Percentiles rank a stretch among this genome's conserved stretches.
phyloP scores from a whole-genome alignment of 1,139 yeast genomes.

The Hyphopichia pseudoburtonii region DNA sequence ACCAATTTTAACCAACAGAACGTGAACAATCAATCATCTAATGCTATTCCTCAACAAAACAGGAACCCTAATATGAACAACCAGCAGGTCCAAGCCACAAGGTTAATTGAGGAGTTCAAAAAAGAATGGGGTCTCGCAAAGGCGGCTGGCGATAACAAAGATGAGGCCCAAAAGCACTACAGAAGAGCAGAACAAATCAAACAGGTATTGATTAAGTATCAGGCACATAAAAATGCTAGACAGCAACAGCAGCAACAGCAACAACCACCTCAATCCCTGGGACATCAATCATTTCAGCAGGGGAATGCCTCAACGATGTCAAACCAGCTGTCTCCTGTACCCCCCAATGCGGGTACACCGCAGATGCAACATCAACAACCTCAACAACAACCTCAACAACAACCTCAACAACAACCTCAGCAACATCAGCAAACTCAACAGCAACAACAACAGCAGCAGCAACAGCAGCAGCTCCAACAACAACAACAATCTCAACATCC shows the following conservation, averaged over 20 bases:
- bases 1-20: constrained; percentile 1
- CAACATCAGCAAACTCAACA: constrained; percentile 15
- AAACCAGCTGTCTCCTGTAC: too few species aligned
- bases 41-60: not conserved
- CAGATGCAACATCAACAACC: constrained; percentile 25
- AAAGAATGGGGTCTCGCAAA: constrained; percentile 65
- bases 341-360: constrained; percentile 5
- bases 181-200: constrained; percentile 68
- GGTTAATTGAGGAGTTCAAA: constrained; percentile 58
- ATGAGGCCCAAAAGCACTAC: constrained; percentile 68
- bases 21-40: not conserved
- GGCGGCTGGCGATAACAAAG: constrained; percentile 51
- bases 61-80: constrained; percentile 21
- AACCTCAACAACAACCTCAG: constrained; percentile 23
- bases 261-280: constrained; percentile 12
- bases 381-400: constrained; percentile 25
- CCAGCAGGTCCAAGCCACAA: constrained; percentile 60
- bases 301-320: too few species aligned
- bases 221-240: constrained; percentile 37
- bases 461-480: constrained; percentile 5
- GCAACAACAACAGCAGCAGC: constrained; percentile 14
- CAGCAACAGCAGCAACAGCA: constrained; percentile 20
- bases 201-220: constrained; percentile 43
- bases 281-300: constrained; percentile 24
- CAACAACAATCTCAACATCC: constrained; percentile 1